Evolutionary conservation across 164 flowering plant genomes (phyloP), one percentile per base, ranked within the genome.

Genomic region (Sedum album): DNA sequence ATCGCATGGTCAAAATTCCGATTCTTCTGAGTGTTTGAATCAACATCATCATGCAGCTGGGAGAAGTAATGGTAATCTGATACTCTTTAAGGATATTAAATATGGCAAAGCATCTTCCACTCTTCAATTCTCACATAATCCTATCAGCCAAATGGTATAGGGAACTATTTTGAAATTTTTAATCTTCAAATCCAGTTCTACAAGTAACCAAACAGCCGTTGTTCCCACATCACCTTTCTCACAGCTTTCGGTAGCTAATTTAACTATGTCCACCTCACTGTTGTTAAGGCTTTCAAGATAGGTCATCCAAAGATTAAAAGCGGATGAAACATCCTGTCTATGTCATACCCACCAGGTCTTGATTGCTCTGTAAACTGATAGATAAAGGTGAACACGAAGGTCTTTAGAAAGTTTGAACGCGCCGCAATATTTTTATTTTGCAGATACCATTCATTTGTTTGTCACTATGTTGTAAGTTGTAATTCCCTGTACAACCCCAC

Each of bases 241-340:
- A n/a, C n/a, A n/a, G n/a, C n/a, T n/a, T n/a, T n/a, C n/a, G n/a
- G n/a, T n/a, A n/a, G n/a, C n/a, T n/a, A n/a, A n/a, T n/a, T n/a
- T n/a, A n/a, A n/a, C n/a, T n/a, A n/a, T n/a, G n/a, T n/a, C n/a
- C n/a, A n/a, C n/a, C n/a, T n/a, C n/a, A n/a, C n/a, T n/a, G n/a
- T n/a, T n/a, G n/a, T n/a, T n/a, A n/a, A n/a, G n/a, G n/a, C n/a
- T n/a, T n/a, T n/a, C n/a, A n/a, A n/a, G n/a, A n/a, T n/a, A n/a
- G n/a, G n/a, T n/a, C n/a, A 90, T 67, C 97, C 96, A 93, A 66
- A 89, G 72, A 74, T 65, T 69, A 71, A 85, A 77, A 65, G 94
- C 86, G 48, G 61, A 28, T 6, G 77, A 66, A 33, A 78, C 74
- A 67, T 81, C 83, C 13, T 76, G 73, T 75, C 71, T 85, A 49